A percentile compares a stretch with the other conserved stretches of the same genome.
Evolutionary conservation across 768 basidiomycete species (phyloP).

Genomic region (Saitozyma podzolica): DNA sequence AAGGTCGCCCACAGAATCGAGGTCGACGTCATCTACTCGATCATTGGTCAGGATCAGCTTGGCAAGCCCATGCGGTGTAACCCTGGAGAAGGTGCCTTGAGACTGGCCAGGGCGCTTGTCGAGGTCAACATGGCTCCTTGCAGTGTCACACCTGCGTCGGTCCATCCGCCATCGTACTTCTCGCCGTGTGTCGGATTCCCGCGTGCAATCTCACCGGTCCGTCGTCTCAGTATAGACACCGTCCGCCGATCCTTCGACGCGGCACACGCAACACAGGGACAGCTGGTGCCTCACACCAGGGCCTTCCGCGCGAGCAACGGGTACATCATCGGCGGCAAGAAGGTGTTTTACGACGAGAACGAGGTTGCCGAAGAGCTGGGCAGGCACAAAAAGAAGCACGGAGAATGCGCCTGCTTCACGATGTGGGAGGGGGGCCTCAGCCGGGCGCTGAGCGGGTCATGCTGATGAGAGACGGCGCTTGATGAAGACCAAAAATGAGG

Average conservation of each 20-base stretch:
- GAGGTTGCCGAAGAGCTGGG: background rate
- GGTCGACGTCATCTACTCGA: too few species aligned
- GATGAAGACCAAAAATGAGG: too few species aligned
- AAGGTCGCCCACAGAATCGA: conserved; percentile 3
- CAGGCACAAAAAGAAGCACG: background rate
- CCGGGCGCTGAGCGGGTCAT: too few species aligned
- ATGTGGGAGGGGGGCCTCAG: too few species aligned
- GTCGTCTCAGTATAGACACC: background rate
- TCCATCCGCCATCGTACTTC: too few species aligned
- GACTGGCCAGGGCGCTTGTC: too few species aligned
- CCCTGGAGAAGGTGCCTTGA: too few species aligned
- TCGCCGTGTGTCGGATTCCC: background rate
- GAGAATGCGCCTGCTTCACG: background rate
- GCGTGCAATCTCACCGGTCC: background rate
- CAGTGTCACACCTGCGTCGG: too few species aligned
- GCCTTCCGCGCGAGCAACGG: conserved; percentile 13
- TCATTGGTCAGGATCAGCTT: too few species aligned
- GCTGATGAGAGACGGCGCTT: too few species aligned
- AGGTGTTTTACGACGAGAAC: conserved; percentile 9
- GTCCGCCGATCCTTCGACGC: background rate
- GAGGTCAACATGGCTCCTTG: too few species aligned
- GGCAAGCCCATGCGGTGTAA: too few species aligned
- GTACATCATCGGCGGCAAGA: conserved; percentile 1
- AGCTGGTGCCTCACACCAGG: conserved; percentile 1
- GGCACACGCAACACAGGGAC: background rate